Conservation (phyloP, 1,284 basidiomycete genomes). For the Tylopilus sp. region DNA sequence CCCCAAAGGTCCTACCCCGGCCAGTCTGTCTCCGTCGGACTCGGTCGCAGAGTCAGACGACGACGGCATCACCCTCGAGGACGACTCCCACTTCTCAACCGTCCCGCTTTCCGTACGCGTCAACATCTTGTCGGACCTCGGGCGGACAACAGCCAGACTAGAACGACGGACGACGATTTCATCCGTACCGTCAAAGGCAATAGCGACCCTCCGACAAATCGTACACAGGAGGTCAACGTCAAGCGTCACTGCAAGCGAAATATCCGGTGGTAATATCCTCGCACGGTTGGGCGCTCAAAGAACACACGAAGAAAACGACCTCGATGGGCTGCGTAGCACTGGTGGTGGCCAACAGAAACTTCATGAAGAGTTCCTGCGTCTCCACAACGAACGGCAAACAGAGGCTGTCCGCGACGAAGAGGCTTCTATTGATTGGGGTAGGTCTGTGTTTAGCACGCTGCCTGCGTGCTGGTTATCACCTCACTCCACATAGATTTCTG, state of each 20-base stretch:
- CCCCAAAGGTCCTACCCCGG: conserved; percentile 30
- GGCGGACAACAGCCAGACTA: conserved; percentile 15
- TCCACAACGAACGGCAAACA: conserved; percentile 50
- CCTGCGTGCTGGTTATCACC: conserved; percentile 6
- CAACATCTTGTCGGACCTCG: conserved; percentile 24
- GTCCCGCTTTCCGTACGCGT: conserved; percentile 43
- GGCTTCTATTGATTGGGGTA: conserved; percentile 71
- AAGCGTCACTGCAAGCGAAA: conserved; percentile 52
- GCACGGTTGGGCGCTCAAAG: conserved; percentile 48
- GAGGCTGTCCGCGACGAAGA: conserved; percentile 37
- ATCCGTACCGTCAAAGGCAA: conserved; percentile 22
- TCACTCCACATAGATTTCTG: conserved; percentile 74
- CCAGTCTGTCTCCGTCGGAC: conserved; percentile 32
- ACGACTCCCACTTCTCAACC: conserved; percentile 54
- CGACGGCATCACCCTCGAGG: conserved; percentile 59
- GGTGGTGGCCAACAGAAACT: conserved; percentile 64
- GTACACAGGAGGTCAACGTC: conserved; percentile 63
- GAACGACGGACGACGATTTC: conserved; percentile 32
- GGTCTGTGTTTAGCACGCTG: conserved; percentile 28
- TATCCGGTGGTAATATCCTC: conserved; percentile 30
- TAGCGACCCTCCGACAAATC: conserved; percentile 29
- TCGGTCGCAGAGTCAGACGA: conserved; percentile 54
- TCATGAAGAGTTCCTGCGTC: conserved; percentile 64
- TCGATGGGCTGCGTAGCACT: conserved; percentile 41
- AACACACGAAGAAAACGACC: conserved; percentile 35